Percentiles rank a stretch among this genome's conserved stretches.
Evolutionary conservation across 2,329 filamentous ascomycete species (phyloP).

Genomic region (Apiospora sp.): DNA sequence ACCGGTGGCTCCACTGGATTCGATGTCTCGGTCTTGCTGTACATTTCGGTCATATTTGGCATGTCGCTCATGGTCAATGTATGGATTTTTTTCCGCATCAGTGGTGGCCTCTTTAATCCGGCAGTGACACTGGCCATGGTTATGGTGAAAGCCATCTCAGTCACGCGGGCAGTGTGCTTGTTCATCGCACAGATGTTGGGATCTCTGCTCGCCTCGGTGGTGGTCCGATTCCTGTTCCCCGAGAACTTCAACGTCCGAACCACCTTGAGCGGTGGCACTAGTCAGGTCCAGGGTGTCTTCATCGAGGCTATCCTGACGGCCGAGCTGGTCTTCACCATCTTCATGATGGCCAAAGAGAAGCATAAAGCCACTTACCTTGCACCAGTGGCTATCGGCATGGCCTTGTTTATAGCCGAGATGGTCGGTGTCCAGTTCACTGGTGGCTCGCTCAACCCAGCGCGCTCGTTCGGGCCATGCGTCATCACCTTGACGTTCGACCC

Average conservation of each 20-base stretch:
- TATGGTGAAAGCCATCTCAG: slow-evolving; percentile 28
- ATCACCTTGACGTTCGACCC: slow-evolving; percentile 44
- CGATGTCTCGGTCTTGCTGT: slow-evolving; percentile 37
- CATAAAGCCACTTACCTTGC: slow-evolving; percentile 69
- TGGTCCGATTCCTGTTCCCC: slow-evolving; percentile 53
- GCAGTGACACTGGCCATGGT: slow-evolving; percentile 34
- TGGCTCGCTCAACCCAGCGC: slow-evolving; percentile 55
- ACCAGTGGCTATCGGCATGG: slow-evolving; percentile 68
- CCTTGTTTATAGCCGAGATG: slow-evolving; percentile 62
- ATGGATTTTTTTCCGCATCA: slow-evolving; percentile 50
- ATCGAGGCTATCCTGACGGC: slow-evolving; percentile 64
- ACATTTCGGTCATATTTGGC: slow-evolving; percentile 44
- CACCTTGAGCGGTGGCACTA: slow-evolving; percentile 52
- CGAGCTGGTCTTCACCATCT: slow-evolving; percentile 61
- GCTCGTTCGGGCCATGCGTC: slow-evolving; percentile 56
- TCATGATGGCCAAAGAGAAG: slow-evolving; percentile 69
- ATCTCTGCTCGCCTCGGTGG: slow-evolving; percentile 40
- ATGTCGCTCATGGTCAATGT: slow-evolving; percentile 47
- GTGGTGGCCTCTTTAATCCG: slow-evolving; percentile 36
- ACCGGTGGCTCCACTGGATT: slow-evolving; percentile 32
- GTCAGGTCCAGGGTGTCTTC: slow-evolving; percentile 58
- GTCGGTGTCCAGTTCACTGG: slow-evolving; percentile 58
- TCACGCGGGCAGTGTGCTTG: slow-evolving; percentile 27
- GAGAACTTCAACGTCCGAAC: slow-evolving; percentile 56
- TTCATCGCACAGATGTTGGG: slow-evolving; percentile 32